phyloP scores from a whole-genome alignment of 192 early-diverging fungal species.

The Rhizophagus sp. region DNA sequence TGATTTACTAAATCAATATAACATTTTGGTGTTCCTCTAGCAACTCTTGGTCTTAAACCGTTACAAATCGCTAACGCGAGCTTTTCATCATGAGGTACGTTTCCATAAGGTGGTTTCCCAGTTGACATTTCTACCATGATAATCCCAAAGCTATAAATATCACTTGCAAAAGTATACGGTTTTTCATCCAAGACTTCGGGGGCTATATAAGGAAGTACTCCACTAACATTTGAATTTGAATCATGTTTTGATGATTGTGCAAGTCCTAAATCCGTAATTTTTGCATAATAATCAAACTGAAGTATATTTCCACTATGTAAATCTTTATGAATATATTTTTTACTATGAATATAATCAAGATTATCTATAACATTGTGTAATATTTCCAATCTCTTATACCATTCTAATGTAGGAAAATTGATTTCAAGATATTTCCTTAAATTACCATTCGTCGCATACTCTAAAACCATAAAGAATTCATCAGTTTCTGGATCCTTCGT shows the following conservation, averaged over 20 bases:
- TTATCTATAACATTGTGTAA: neutral
- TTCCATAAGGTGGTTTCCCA: conserved; percentile 34
- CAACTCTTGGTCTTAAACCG: neutral
- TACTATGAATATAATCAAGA: conserved; percentile 26
- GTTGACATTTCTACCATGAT: conserved; percentile 46
- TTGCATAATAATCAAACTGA: conserved; percentile 16
- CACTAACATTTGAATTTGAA: conserved; percentile 25
- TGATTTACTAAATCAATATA: neutral
- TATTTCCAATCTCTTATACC: neutral
- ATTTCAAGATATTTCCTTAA: neutral
- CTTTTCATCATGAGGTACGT: neutral
- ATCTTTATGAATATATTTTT: conserved; percentile 38
- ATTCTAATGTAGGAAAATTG: neutral
- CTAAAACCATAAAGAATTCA: neutral
- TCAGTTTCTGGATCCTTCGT: neutral
- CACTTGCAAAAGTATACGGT: conserved; percentile 36
- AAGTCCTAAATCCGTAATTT: conserved; percentile 35
- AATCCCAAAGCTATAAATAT: conserved; percentile 43
- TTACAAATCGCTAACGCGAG: conserved; percentile 3
- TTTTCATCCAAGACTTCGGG: conserved; percentile 38
- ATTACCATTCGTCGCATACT: neutral
- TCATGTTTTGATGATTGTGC: neutral
- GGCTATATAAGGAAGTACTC: conserved; percentile 43
- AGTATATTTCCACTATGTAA: conserved; percentile 26
- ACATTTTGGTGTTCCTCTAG: conserved; percentile 2